phyloP scores from a whole-genome alignment of 1,284 basidiomycete species.

The Schizophyllum amplum region DNA sequence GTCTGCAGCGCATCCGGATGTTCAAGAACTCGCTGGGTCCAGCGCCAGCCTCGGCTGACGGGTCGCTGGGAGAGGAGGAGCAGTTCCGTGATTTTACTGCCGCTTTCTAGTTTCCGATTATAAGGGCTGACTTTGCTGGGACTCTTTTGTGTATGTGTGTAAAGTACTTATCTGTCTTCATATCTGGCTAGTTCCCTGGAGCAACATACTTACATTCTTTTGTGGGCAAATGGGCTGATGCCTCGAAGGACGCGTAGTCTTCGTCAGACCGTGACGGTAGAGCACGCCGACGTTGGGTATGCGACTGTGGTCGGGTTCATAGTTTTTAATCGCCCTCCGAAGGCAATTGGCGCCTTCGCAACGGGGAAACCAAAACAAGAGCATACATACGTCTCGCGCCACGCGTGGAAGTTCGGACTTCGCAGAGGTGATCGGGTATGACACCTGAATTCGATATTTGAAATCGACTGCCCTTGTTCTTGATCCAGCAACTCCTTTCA shows the following conservation, averaged over 20 bases:
- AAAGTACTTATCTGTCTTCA: neutral
- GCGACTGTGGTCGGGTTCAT: too few relatives aligned
- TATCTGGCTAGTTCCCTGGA: neutral
- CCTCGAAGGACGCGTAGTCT: too few relatives aligned
- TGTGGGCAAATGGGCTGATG: too few relatives aligned
- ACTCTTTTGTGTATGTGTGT: neutral
- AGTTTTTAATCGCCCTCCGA: too few relatives aligned
- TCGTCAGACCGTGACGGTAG: too few relatives aligned
- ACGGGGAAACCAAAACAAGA: too few relatives aligned
- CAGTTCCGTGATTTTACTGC: constrained; percentile 5
- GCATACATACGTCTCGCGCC: too few relatives aligned
- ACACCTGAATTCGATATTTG: neutral
- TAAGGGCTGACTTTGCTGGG: neutral
- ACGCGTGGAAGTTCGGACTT: too few relatives aligned
- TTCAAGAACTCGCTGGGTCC: constrained; percentile 25
- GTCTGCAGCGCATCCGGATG: constrained; percentile 72
- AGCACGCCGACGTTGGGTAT: too few relatives aligned
- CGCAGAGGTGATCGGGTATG: too few relatives aligned
- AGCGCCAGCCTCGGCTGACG: neutral
- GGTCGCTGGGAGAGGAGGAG: neutral
- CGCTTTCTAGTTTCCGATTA: neutral
- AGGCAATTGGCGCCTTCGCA: too few relatives aligned
- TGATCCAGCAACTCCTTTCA: neutral
- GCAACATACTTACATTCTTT: too few relatives aligned
- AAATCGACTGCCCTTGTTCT: neutral